Percentiles rank a stretch among this genome's conserved stretches.
phyloP scores from a whole-genome alignment of 805 yeast genomes.

The Schizosaccharomyces osmophilus region DNA sequence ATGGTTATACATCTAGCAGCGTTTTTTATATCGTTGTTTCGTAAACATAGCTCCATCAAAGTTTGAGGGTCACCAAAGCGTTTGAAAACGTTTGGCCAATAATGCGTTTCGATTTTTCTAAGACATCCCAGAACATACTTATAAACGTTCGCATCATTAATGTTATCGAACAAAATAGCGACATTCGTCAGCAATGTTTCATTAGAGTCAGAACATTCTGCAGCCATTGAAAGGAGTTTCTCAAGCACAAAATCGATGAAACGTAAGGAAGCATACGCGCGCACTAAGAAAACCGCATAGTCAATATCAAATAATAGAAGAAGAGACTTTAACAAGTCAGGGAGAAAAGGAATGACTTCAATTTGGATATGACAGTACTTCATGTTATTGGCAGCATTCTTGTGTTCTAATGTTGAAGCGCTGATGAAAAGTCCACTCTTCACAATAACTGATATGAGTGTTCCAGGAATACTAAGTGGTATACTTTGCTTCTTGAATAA shows the following conservation, averaged over 20 bases:
- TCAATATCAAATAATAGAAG: not conserved
- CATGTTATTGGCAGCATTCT: not conserved
- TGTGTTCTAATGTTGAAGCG: not conserved
- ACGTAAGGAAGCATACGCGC: not conserved
- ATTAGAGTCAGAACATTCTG: not conserved
- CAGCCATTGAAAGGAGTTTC: not conserved
- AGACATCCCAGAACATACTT: not conserved
- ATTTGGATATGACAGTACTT: not conserved
- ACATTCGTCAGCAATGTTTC: not conserved
- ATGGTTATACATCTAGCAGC: not conserved
- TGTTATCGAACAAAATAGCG: not conserved
- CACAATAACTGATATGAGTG: not conserved
- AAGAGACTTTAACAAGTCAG: not conserved
- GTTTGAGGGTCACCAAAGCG: not conserved
- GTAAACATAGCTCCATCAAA: not conserved
- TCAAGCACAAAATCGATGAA: not conserved
- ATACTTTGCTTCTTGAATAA: not conserved
- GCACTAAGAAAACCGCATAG: not conserved
- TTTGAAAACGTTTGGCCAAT: not conserved
- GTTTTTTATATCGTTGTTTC: not conserved
- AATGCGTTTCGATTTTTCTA: not conserved
- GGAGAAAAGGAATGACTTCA: not conserved
- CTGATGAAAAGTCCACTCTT: not conserved
- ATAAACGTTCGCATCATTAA: not conserved
- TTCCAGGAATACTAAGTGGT: not conserved